Percentiles rank a stretch among this genome's conserved stretches.
Evolutionary conservation across 2,329 filamentous ascomycete genomes (phyloP).

Genomic region (Fusarium incarnatum): DNA sequence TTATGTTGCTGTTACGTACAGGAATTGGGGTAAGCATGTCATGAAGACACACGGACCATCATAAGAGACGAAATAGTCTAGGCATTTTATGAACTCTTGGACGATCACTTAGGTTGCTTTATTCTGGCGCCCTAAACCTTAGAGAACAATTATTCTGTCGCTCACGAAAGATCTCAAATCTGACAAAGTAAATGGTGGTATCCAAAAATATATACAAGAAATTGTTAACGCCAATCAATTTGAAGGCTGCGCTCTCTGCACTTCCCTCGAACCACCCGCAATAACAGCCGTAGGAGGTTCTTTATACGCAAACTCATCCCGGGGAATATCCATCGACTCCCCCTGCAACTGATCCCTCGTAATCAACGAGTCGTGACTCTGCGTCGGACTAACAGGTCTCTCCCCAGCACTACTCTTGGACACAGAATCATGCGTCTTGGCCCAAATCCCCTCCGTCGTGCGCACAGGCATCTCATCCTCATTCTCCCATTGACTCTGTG

Average conservation of each 20-base stretch:
- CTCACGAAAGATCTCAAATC: too few species aligned
- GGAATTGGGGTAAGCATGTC: background rate
- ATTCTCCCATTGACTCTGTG: conserved; percentile 43
- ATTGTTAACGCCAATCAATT: background rate
- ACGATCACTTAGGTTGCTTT: too few species aligned
- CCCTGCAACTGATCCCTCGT: conserved; percentile 36
- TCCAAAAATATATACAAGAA: conserved; percentile 6
- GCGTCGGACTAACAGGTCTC: conserved; percentile 41
- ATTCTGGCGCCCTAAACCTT: too few species aligned
- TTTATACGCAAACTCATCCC: conserved; percentile 10
- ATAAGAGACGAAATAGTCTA: too few species aligned
- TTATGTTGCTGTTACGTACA: conserved; percentile 38
- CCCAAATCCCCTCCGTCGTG: conserved; percentile 46
- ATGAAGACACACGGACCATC: background rate
- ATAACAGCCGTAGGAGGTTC: conserved; percentile 34
- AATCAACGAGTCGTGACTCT: conserved; percentile 47
- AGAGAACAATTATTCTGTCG: too few species aligned
- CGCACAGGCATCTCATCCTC: conserved; percentile 36
- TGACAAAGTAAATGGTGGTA: conserved; percentile 13
- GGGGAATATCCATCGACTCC: conserved; percentile 26
- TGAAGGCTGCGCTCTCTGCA: conserved; percentile 30
- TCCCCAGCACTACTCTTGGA: conserved; percentile 34
- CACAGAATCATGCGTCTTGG: conserved; percentile 38
- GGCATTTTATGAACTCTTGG: too few species aligned
- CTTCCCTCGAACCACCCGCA: conserved; percentile 29